Evolutionary conservation across 1,284 basidiomycete genomes (phyloP), one percentile per base, ranked within the genome.

Genomic region (Sanghuangporus baumii): DNA sequence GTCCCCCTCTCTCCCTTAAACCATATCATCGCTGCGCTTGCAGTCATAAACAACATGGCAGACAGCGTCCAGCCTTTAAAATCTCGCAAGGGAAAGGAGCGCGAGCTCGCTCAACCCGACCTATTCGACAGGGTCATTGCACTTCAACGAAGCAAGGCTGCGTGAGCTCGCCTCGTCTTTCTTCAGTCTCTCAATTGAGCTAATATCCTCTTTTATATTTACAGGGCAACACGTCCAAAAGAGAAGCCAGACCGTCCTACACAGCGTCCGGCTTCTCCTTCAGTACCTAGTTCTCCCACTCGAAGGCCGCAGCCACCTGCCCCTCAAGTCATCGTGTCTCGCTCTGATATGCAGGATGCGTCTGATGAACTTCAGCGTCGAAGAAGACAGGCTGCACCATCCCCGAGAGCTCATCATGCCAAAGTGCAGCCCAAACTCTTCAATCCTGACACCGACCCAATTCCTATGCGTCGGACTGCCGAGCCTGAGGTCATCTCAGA

Each of bases 401-500:
- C 84, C 0, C 70, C 74, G 9, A 75, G 78, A 50, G 23, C 70
- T 16, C 67, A 68, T 41, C 70, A 68, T 56, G 76, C 51, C 74
- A 73, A 46, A 60, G 67, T 48, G 52, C 70, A 57, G 65, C 69
- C 73, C 48, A 88, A 85, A 67, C 80, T 92, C 0, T 92, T 79
- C 74, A 88, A 91, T 69, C 89, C 89, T 0, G 79, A 88, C 65
- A 76, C 83, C 0, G 88, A 90, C 70, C 80, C 84, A n/a, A 78
- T 86, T 26, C 82, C 85, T 6, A 77, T 82, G 69, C 80, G 84
- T 1, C 80, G 83, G 48, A 82, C 82, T 0, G 74, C 81, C 20
- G 88, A 90, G 67, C 81, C 85, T 2, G 87, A 90, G 57, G 66
- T 76, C 14, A 79, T 81, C 67, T 84, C 85, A 0, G 87, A 88